Percentiles rank a stretch among this genome's conserved stretches.
Evolutionary conservation across 805 yeast genomes (phyloP).

Genomic region (Metschnikowia santaceciliae): DNA sequence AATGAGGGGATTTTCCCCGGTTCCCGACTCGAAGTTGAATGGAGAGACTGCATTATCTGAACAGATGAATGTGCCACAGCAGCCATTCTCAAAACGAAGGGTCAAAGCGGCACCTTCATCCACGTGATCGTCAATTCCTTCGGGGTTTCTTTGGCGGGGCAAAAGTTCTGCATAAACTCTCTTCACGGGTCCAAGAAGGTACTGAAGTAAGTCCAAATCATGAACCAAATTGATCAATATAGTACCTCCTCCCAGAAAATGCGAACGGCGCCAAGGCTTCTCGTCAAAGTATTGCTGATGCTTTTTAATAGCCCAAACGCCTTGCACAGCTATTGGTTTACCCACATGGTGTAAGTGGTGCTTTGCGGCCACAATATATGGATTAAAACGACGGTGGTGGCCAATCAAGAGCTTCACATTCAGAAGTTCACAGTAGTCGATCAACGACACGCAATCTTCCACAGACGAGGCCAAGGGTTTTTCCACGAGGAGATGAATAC

Average conservation of each 20-base stretch:
- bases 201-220: conserved; percentile 40
- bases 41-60: conserved; percentile 41
- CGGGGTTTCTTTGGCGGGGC: conserved; percentile 26
- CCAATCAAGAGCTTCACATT: conserved; percentile 36
- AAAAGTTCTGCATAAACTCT: conserved; percentile 38
- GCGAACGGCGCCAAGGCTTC: conserved; percentile 38
- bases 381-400: conserved; percentile 42
- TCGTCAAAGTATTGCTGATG: conserved; percentile 31
- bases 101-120: conserved; percentile 44
- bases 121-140: conserved; percentile 21
- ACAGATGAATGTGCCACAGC: conserved; percentile 40
- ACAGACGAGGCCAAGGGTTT: conserved; percentile 38
- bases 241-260: conserved; percentile 36
- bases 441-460: conserved; percentile 31
- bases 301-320: conserved; percentile 38
- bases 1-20: conserved; percentile 42
- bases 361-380: conserved; percentile 37
- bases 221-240: conserved; percentile 39
- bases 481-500: conserved; percentile 37
- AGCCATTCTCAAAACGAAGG: conserved; percentile 33
- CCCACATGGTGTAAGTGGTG: conserved; percentile 30
- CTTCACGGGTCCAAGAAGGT: conserved; percentile 37
- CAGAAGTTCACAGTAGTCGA: conserved; percentile 21
- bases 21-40: conserved; percentile 38
- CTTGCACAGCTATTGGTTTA: conserved; percentile 34